phyloP scores from a whole-genome alignment of 2,329 filamentous ascomycete species.

The Byssochlamys sp. region DNA sequence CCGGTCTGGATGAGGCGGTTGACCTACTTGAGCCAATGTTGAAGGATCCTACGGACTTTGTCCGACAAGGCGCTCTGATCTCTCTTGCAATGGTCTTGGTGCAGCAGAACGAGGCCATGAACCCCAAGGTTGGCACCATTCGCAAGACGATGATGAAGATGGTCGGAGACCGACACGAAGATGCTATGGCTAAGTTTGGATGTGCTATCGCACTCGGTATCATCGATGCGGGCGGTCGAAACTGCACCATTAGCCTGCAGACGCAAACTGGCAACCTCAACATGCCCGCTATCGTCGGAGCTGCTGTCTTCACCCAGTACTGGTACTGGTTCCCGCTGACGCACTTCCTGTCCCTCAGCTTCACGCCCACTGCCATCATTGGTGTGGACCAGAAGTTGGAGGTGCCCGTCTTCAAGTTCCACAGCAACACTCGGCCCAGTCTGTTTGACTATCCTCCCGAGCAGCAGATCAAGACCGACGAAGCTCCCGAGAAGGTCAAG shows the following conservation, averaged over 20 bases:
- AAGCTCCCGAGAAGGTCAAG: slow-evolving; percentile 85
- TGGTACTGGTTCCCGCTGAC: slow-evolving; percentile 99
- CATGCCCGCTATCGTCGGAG: slow-evolving; percentile 95
- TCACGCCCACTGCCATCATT: slow-evolving; percentile 93
- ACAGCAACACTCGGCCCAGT: slow-evolving; percentile 87
- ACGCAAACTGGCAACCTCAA: slow-evolving; percentile 97
- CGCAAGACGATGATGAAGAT: slow-evolving; percentile 92
- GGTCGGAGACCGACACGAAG: slow-evolving; percentile 86
- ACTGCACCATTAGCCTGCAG: slow-evolving; percentile 95
- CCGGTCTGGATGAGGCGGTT: slow-evolving; percentile 88
- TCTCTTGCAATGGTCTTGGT: slow-evolving; percentile 95
- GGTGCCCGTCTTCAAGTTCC: slow-evolving; percentile 87
- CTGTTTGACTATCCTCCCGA: slow-evolving; percentile 97
- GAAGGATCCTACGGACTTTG: slow-evolving; percentile 97
- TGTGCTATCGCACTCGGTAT: slow-evolving; percentile 89
- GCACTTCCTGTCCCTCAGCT: slow-evolving; percentile 90
- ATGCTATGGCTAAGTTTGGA: slow-evolving; percentile 98
- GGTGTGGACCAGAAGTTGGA: slow-evolving; percentile 88
- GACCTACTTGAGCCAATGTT: slow-evolving; percentile 97
- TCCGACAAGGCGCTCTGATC: slow-evolving; percentile 90
- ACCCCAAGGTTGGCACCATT: slow-evolving; percentile 84
- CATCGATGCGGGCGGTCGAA: slow-evolving; percentile 92
- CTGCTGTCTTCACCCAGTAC: slow-evolving; percentile 97
- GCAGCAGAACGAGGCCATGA: slow-evolving; percentile 98
- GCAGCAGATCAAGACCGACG: slow-evolving; percentile 87